Base-by-base conservation (phyloP, 352 stramenopile species). In the Hyphochytrium catenoides region DNA sequence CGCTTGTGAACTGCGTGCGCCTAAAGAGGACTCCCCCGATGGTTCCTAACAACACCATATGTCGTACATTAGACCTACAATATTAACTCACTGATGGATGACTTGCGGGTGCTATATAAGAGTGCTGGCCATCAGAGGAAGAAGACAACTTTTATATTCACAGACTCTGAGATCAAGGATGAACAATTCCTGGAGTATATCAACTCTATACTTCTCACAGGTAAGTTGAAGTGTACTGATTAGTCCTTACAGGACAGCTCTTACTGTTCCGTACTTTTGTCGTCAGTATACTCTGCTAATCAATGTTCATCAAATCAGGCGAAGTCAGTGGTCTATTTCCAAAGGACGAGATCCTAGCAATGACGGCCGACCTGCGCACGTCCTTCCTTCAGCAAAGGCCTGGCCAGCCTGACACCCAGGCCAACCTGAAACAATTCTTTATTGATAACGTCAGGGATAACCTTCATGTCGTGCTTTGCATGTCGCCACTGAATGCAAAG, bases 341-440 rank as follows among this genome's bases (percentile, higher is more conserved):
- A 0, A 98, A 97, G 49, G 90, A 97, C 46, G 90, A 98, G 48
- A 95, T 96, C 74, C 93, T 96, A 72, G 84, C 84, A 9, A 96
- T 97, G 77, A 96, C 87, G 1, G 82, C 84, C 11, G 89, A 98
- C 46, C 41, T 98, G 24, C 71, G 83, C 3, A 82, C 83, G 26
- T 70, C 81, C 9, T 96, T 98, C 43, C 56, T 91, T 7, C 88
- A 92, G 42, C 82, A 94, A 26, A 69, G 86, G 12, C 76, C 85
- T 2, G 84, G 75, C 0, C 66, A 95, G 39, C 77, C 90, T 1
- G 86, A 96, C 47, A 96, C 63, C 1, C 73, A 84, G 41, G 77
- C 92, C 23, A 97, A 96, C 46, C 54, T 98, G 9, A 93, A 94
- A 44, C 82, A 95, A 46, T 98, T 84, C 52, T 98, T 97, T 56